Conservation (phyloP, 2,329 filamentous ascomycete genomes). For the Cadophora gregata region DNA sequence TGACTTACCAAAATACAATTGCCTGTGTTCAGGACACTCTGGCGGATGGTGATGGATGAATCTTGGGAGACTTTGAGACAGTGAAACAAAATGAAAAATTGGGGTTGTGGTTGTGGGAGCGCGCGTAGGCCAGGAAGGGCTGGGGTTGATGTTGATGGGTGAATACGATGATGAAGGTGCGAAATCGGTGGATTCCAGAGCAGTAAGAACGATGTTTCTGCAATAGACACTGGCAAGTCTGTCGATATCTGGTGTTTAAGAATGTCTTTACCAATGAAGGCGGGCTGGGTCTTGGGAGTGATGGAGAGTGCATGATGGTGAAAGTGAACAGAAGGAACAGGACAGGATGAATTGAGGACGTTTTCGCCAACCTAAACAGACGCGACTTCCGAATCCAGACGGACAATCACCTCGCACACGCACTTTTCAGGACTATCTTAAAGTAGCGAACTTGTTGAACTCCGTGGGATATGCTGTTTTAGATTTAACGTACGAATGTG, state of each 20-base stretch:
- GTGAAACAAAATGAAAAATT: neutral
- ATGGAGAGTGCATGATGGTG: neutral
- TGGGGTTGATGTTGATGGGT: constrained; percentile 2
- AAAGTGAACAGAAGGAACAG: constrained; percentile 1
- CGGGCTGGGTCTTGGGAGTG: neutral
- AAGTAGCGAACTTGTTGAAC: too few species aligned
- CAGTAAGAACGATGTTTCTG: neutral
- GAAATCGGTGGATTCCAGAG: neutral
- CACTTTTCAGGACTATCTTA: too few species aligned
- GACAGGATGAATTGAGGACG: neutral
- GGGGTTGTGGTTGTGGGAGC: neutral
- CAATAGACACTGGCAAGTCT: neutral
- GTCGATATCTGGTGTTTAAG: neutral
- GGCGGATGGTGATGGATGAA: neutral
- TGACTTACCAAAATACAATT: neutral
- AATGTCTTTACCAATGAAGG: neutral
- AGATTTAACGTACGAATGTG: too few species aligned
- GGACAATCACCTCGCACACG: too few species aligned
- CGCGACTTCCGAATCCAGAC: neutral
- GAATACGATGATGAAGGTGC: neutral
- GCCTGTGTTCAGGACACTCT: neutral
- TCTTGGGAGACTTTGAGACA: neutral
- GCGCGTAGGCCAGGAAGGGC: neutral
- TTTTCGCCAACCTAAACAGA: neutral
- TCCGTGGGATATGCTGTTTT: too few species aligned